Evolutionary conservation across 2,329 filamentous ascomycete species (phyloP).

Genomic region (Cercospora sp.): DNA sequence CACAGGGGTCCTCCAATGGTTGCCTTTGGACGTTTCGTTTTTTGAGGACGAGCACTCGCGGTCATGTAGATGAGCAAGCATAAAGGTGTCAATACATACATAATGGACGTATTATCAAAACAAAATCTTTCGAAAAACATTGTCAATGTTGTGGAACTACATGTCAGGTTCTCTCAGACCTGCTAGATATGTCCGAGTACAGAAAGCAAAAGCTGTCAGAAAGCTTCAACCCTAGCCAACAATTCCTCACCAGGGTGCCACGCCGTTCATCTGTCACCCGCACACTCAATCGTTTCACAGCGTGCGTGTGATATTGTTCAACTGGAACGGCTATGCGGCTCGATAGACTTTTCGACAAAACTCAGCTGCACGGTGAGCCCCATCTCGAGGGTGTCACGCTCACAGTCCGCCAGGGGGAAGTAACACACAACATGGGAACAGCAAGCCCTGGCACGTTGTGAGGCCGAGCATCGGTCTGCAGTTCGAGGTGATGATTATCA

Average conservation of each 20-base stretch:
- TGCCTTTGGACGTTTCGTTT: neutral
- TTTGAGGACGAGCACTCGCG: neutral
- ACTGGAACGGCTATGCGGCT: neutral
- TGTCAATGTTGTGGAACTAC: neutral
- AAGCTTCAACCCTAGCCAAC: neutral
- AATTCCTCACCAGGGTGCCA: neutral
- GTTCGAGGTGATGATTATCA: too few species aligned
- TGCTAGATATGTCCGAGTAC: neutral
- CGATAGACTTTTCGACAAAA: neutral
- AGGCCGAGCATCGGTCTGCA: neutral
- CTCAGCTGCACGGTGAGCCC: neutral
- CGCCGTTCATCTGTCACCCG: neutral
- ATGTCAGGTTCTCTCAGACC: neutral
- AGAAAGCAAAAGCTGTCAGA: neutral
- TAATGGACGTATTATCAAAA: neutral
- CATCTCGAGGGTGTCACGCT: neutral
- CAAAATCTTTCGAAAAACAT: neutral
- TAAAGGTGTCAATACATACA: neutral
- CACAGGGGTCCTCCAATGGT: neutral
- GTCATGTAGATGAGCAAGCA: neutral
- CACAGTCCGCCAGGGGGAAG: neutral
- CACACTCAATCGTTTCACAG: neutral
- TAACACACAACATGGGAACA: neutral
- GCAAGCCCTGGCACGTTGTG: neutral
- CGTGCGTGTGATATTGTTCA: neutral